Conservation (phyloP, 2,329 filamentous ascomycete species). For the Tolypocladium paradoxum region DNA sequence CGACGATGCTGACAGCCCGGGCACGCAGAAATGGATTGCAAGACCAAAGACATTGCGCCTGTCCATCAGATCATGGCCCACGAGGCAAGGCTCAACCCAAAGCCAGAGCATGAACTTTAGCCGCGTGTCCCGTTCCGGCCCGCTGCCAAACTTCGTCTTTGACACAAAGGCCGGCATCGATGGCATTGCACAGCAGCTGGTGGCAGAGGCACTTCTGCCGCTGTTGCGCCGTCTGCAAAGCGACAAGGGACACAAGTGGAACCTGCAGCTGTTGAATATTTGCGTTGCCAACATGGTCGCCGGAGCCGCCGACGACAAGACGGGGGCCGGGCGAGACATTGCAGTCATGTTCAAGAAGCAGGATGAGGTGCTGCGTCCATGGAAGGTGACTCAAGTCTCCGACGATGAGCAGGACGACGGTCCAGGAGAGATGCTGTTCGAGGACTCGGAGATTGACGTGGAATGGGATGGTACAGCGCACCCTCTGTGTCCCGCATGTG, state of each 20-base stretch:
- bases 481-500: constrained; percentile 35
- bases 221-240: constrained; percentile 68
- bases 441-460: constrained; percentile 9
- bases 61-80: constrained; percentile 54
- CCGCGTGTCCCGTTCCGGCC: constrained; percentile 64
- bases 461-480: constrained; percentile 21
- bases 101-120: constrained; percentile 51
- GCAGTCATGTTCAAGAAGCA: constrained; percentile 71
- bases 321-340: constrained; percentile 63
- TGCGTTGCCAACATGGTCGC: constrained; percentile 76
- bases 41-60: constrained; percentile 73
- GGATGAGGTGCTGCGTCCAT: constrained; percentile 57
- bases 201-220: constrained; percentile 55
- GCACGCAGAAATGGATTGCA: constrained; percentile 55
- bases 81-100: constrained; percentile 26
- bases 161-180: constrained; percentile 47
- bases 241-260: constrained; percentile 56
- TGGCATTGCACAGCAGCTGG: constrained; percentile 54
- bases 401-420: constrained; percentile 15
- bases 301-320: constrained; percentile 36
- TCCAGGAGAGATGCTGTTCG: constrained; percentile 2
- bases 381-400: constrained; percentile 37
- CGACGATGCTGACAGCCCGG: constrained; percentile 18
- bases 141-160: constrained; percentile 67
- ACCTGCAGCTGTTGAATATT: constrained; percentile 74